Conservation (phyloP, 768 basidiomycete species). For the Leccinum aurantiacum region DNA sequence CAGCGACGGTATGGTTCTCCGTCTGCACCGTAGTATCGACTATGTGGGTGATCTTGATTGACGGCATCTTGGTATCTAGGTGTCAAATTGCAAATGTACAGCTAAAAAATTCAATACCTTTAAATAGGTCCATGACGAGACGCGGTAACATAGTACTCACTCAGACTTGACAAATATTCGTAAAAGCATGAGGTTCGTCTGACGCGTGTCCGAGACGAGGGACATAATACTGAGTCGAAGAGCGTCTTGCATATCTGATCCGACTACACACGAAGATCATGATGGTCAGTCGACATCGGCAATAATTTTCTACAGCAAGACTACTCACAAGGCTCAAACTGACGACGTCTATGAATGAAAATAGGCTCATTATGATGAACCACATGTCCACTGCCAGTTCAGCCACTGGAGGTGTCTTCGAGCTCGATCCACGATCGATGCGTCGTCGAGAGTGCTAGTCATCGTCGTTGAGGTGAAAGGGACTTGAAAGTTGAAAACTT, state of each 20-base stretch:
- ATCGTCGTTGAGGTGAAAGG: slow-evolving; percentile 1
- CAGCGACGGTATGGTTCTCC: slow-evolving; percentile 26
- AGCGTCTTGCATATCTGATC: slow-evolving; percentile 28
- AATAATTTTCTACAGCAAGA: too few species aligned
- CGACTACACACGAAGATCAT: background rate
- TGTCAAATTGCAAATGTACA: slow-evolving; percentile 28
- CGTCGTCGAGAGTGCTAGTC: background rate
- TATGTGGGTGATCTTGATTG: slow-evolving; percentile 25
- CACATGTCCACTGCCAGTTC: too few species aligned
- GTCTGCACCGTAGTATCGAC: slow-evolving; percentile 22
- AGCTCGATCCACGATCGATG: too few species aligned
- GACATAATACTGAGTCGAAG: slow-evolving; percentile 23
- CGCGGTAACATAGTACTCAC: slow-evolving; percentile 11
- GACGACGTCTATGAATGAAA: too few species aligned
- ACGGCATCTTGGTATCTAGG: slow-evolving; percentile 26
- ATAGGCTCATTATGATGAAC: too few species aligned
- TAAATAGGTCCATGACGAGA: background rate
- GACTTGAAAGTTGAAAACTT: background rate
- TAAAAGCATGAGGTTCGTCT: slow-evolving; percentile 26
- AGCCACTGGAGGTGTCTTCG: too few species aligned
- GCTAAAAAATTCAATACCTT: slow-evolving; percentile 1
- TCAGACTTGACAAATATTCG: slow-evolving; percentile 28
- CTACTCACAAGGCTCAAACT: slow-evolving; percentile 18
- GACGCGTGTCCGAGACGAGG: slow-evolving; percentile 23
- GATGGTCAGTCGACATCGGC: too few species aligned